Percentiles rank a stretch among this genome's conserved stretches.
Evolutionary conservation across 2,329 filamentous ascomycete species (phyloP).

Genomic region (Hypocreales sp.): DNA sequence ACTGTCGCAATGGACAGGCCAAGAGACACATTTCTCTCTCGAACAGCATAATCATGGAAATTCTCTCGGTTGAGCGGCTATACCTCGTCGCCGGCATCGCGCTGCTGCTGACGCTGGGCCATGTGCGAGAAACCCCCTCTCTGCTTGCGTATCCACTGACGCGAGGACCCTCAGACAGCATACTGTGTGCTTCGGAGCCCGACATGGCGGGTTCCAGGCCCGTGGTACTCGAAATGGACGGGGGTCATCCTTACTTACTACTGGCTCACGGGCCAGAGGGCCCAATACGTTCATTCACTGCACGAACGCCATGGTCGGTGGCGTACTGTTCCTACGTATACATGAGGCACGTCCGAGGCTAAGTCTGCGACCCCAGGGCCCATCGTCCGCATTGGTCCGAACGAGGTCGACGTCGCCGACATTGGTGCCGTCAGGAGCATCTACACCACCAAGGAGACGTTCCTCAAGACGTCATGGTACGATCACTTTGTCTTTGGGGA

Average conservation of each 20-base stretch:
- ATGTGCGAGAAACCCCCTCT: too few relatives aligned
- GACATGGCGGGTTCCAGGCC: slow-evolving; percentile 3
- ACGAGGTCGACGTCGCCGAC: slow-evolving; percentile 8
- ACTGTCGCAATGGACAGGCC: too few relatives aligned
- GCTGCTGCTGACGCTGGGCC: background rate
- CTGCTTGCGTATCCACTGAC: too few relatives aligned
- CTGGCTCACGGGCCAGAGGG: slow-evolving; percentile 1
- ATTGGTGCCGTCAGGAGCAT: slow-evolving; percentile 13
- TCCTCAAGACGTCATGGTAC: slow-evolving; percentile 10
- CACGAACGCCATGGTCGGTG: slow-evolving; percentile 9
- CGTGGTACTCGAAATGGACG: slow-evolving; percentile 4
- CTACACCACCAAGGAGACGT: slow-evolving; percentile 12
- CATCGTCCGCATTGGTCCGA: slow-evolving; percentile 10
- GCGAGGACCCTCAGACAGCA: background rate
- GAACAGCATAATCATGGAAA: too few relatives aligned
- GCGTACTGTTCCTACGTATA: too few relatives aligned
- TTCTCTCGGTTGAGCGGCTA: too few relatives aligned
- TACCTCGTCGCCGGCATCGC: background rate
- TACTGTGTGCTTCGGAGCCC: background rate
- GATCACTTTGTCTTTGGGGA: slow-evolving; percentile 5
- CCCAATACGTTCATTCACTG: slow-evolving; percentile 7
- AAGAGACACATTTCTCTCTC: too few relatives aligned
- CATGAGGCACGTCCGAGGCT: too few relatives aligned
- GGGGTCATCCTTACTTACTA: slow-evolving; percentile 1
- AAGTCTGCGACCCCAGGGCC: too few relatives aligned